phyloP scores from a whole-genome alignment of 371 early-diverging fungal species.

The Umbelopsis sp. region DNA sequence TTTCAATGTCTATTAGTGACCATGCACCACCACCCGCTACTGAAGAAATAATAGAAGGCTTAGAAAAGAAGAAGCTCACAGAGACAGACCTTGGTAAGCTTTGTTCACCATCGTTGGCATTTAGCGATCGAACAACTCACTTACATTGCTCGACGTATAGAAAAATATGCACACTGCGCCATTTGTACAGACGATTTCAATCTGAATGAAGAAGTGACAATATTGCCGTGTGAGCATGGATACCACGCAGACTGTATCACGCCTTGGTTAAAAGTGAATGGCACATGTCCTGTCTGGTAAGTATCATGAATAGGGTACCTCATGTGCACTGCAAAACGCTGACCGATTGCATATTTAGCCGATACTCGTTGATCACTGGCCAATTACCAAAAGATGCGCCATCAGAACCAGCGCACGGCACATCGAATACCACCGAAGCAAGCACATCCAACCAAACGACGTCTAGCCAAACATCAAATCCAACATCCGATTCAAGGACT shows the following conservation, averaged over 20 bases:
- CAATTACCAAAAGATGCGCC: constrained; percentile 3
- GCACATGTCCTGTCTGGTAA: constrained; percentile 92
- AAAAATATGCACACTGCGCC: constrained; percentile 63
- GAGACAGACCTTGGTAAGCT: constrained; percentile 52
- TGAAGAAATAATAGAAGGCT: constrained; percentile 61
- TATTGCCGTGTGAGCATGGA: constrained; percentile 81
- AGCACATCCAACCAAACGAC: constrained; percentile 5
- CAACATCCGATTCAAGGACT: neutral
- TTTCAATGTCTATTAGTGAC: neutral
- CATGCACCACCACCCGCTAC: constrained; percentile 71
- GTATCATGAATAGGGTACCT: neutral
- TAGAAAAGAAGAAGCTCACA: constrained; percentile 53
- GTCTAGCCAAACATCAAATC: constrained; percentile 6
- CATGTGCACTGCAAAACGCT: neutral
- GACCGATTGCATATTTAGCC: neutral
- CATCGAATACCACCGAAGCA: neutral
- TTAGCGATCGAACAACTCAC: neutral
- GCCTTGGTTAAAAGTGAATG: constrained; percentile 86
- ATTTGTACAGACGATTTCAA: constrained; percentile 85
- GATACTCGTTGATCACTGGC: constrained; percentile 14
- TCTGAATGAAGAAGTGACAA: constrained; percentile 54
- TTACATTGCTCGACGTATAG: constrained; percentile 22
- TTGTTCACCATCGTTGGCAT: neutral
- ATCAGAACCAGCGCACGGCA: neutral
- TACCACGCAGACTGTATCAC: constrained; percentile 90